phyloP scores from a whole-genome alignment of 192 early-diverging fungal genomes.

The Physocladia obscura region DNA sequence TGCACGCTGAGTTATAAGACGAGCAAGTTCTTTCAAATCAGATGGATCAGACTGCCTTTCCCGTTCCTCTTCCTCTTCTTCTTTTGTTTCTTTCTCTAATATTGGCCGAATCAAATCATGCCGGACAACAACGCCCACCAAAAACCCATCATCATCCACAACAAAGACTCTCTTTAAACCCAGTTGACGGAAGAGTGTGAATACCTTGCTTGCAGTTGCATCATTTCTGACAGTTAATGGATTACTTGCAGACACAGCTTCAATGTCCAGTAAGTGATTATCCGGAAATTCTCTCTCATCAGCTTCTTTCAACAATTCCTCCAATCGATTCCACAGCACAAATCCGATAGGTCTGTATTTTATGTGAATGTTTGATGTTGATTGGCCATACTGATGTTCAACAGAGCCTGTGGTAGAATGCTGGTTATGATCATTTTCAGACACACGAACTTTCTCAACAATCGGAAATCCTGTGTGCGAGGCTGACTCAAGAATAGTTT shows the following conservation, averaged over 20 bases:
- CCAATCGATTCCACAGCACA: neutral
- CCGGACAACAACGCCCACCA: constrained; percentile 37
- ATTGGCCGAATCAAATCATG: constrained; percentile 30
- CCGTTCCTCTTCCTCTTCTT: constrained; percentile 6
- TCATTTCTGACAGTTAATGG: constrained; percentile 31
- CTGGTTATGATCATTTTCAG: neutral
- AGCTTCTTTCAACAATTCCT: neutral
- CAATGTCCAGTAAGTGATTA: neutral
- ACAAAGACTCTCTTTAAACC: constrained; percentile 41
- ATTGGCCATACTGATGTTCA: neutral
- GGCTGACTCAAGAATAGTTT: neutral
- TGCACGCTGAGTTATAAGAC: no score
- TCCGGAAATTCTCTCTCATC: neutral
- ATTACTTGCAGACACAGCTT: neutral
- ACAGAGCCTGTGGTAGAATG: neutral
- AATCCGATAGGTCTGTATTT: constrained; percentile 13
- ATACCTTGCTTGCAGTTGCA: constrained; percentile 38
- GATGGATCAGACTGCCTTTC: neutral
- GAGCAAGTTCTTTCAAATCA: constrained; percentile 4
- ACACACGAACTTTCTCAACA: constrained; percentile 21
- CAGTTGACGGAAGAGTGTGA: constrained; percentile 29
- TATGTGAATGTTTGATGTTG: neutral
- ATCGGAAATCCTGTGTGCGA: constrained; percentile 35
- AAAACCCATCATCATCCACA: constrained; percentile 31
- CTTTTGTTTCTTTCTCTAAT: constrained; percentile 2